Conservation (phyloP, 768 basidiomycete species). For the Tulasnella calospora region DNA sequence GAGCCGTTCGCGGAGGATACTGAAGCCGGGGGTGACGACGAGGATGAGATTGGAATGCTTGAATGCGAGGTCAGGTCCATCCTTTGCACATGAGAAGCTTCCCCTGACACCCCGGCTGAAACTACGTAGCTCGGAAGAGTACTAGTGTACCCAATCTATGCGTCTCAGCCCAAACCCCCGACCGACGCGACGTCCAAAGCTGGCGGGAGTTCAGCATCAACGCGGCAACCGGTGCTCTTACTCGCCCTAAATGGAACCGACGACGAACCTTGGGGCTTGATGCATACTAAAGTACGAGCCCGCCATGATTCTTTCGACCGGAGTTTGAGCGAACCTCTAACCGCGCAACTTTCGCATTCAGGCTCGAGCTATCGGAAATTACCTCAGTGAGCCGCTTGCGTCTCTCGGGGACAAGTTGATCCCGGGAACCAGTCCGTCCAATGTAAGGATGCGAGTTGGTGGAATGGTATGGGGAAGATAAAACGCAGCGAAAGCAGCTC, state of each 20-base stretch:
- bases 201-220: neutral
- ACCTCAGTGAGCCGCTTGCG: slow-evolving; percentile 14
- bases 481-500: neutral
- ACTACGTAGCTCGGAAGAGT: slow-evolving; percentile 24
- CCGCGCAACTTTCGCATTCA: neutral
- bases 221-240: slow-evolving; percentile 15
- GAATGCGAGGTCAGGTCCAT: slow-evolving; percentile 26
- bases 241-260: slow-evolving; percentile 23
- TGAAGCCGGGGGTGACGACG: neutral
- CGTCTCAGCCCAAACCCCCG: neutral
- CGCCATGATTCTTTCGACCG: neutral
- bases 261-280: slow-evolving; percentile 27
- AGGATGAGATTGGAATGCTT: slow-evolving; percentile 26
- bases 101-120: neutral
- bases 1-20: neutral
- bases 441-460: neutral
- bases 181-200: neutral
- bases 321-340: neutral
- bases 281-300: slow-evolving; percentile 26
- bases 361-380: slow-evolving; percentile 11
- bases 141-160: slow-evolving; percentile 26
- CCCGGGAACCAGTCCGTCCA: slow-evolving; percentile 12
- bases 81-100: neutral
- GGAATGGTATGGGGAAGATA: slow-evolving; percentile 17
- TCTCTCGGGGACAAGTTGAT: slow-evolving; percentile 7